phyloP scores from a whole-genome alignment of 352 stramenopile genomes.

The Globisporangium barbulae region DNA sequence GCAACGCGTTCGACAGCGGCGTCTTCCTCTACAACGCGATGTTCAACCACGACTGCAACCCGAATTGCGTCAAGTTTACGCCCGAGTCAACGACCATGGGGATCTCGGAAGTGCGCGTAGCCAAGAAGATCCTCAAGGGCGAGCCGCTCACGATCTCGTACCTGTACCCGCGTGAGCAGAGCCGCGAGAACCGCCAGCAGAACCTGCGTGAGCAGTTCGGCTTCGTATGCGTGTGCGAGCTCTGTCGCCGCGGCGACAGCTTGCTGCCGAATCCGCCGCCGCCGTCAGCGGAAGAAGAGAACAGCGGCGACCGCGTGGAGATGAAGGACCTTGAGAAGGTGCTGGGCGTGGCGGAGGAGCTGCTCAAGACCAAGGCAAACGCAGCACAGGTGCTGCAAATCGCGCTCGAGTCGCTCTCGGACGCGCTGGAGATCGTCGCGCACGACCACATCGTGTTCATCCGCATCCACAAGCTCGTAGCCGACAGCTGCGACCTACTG shows the following conservation, averaged over 20 bases:
- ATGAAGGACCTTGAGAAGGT: slow-evolving; percentile 71
- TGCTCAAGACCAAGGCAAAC: slow-evolving; percentile 48
- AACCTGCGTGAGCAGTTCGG: slow-evolving; percentile 91
- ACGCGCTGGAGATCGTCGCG: slow-evolving; percentile 77
- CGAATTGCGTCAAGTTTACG: slow-evolving; percentile 94
- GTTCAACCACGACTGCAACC: slow-evolving; percentile 94
- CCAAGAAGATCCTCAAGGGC: slow-evolving; percentile 75
- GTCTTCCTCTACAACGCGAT: slow-evolving; percentile 93
- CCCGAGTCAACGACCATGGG: slow-evolving; percentile 40
- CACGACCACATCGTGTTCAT: slow-evolving; percentile 88
- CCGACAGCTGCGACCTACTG: slow-evolving; percentile 87
- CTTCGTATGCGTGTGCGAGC: slow-evolving; percentile 76
- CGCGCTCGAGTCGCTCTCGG: slow-evolving; percentile 77
- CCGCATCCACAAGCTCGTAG: slow-evolving; percentile 88
- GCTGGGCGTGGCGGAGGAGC: slow-evolving; percentile 50
- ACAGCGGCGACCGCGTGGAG: slow-evolving; percentile 9
- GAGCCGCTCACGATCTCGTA: slow-evolving; percentile 94
- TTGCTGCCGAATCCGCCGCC: slow-evolving; percentile 36
- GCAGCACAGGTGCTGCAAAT: slow-evolving; percentile 55
- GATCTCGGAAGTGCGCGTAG: slow-evolving; percentile 92
- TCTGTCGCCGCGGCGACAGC: slow-evolving; percentile 73
- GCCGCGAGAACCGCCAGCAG: slow-evolving; percentile 66
- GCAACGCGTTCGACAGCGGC: slow-evolving; percentile 93
- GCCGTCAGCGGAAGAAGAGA: slow-evolving; percentile 16
- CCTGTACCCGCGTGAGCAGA: slow-evolving; percentile 88